These are phyloP conservation scores for Epichloe sylvatica DNA, from an alignment of 2,329 filamentous ascomycete genomes.

Conservation along the genomic window DNA sequence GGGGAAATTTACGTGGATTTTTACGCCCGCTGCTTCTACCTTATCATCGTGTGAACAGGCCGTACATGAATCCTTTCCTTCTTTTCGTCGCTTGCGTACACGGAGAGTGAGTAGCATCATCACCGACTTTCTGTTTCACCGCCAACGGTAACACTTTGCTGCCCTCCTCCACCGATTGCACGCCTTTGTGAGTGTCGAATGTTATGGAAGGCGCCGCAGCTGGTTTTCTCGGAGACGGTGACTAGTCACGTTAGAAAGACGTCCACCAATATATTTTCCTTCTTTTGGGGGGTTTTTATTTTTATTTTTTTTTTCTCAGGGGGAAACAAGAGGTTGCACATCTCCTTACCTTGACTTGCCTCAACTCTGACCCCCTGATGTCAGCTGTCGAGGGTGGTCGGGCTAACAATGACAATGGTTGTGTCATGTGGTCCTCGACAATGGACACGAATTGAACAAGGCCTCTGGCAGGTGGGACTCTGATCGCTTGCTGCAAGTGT, in stretches of 20 bases:
- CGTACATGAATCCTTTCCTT: slow-evolving; percentile 9
- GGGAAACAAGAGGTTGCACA: background rate
- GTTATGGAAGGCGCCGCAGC: background rate
- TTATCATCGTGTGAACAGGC: slow-evolving; percentile 5
- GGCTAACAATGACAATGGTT: background rate
- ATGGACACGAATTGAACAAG: slow-evolving; percentile 59
- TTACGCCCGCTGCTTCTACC: background rate
- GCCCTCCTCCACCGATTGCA: background rate
- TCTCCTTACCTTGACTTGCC: background rate
- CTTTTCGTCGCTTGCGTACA: slow-evolving; percentile 1
- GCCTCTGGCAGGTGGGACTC: slow-evolving; percentile 52
- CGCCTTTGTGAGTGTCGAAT: background rate
- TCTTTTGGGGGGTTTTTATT: no score
- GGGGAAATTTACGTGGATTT: no score
- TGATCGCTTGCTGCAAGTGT: slow-evolving; percentile 58
- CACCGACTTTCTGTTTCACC: background rate
- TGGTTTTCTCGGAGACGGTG: background rate
- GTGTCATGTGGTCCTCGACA: slow-evolving; percentile 57
- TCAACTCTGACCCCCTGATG: background rate
- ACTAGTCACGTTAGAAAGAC: background rate
- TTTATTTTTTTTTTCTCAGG: no score
- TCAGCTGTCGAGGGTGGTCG: background rate
- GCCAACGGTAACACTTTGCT: background rate
- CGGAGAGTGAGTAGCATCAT: background rate
- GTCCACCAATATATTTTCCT: background rate